These are phyloP conservation scores for Eimeria praecox DNA, from an alignment of 169 alveolate species.

Conservation along the genomic window DNA sequence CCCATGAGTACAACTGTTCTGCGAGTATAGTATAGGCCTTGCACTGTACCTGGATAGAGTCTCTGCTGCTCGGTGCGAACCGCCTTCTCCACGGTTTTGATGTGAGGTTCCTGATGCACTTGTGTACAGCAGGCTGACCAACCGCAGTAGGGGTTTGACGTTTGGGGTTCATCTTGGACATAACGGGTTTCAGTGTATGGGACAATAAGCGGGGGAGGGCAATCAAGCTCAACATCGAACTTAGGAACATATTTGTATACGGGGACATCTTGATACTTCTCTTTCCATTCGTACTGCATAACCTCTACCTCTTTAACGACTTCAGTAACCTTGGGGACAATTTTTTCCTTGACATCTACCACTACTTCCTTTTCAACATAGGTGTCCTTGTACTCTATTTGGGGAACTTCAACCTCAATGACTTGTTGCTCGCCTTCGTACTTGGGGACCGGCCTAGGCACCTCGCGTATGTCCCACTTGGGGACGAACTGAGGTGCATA, in stretches of 20 bases:
- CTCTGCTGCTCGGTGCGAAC: slow-evolving; percentile 72
- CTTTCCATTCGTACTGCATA: slow-evolving; percentile 92
- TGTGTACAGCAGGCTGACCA: slow-evolving; percentile 60
- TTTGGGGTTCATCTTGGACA: slow-evolving; percentile 84
- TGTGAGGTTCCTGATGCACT: slow-evolving; percentile 71
- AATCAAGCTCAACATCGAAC: slow-evolving; percentile 92
- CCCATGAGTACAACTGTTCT: background rate
- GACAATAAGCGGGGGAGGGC: slow-evolving; percentile 92
- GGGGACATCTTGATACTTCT: slow-evolving; percentile 91
- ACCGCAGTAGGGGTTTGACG: slow-evolving; percentile 69
- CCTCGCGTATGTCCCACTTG: slow-evolving; percentile 92
- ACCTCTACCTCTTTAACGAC: slow-evolving; percentile 91
- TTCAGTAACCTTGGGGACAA: slow-evolving; percentile 91
- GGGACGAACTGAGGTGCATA: slow-evolving; percentile 91
- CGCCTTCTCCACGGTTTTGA: slow-evolving; percentile 65
- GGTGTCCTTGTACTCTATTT: slow-evolving; percentile 89
- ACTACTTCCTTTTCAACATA: slow-evolving; percentile 92
- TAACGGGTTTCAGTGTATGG: slow-evolving; percentile 90
- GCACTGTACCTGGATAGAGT: slow-evolving; percentile 60
- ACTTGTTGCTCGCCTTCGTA: slow-evolving; percentile 92
- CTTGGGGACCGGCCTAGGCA: slow-evolving; percentile 91
- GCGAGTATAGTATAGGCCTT: background rate
- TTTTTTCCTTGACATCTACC: slow-evolving; percentile 91
- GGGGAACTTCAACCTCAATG: slow-evolving; percentile 91
- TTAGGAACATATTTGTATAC: slow-evolving; percentile 92